Evolutionary conservation across 257 asterid genomes (phyloP).

Genomic region (Salvia hispanica): DNA sequence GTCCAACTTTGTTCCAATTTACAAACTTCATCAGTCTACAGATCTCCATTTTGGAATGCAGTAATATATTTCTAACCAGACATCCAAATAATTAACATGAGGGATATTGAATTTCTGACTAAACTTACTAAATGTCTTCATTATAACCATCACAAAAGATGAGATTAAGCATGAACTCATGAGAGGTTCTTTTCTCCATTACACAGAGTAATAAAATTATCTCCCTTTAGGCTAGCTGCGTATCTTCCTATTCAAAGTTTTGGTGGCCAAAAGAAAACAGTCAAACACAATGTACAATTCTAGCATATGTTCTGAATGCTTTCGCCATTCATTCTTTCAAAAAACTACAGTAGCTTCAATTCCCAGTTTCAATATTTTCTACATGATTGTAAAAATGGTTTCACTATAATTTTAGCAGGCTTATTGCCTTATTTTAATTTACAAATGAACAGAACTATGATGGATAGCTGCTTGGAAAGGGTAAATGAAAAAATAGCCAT

Average conservation of each 20-base stretch:
- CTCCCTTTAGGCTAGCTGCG: neutral
- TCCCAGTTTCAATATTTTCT: too few relatives aligned
- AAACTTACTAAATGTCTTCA: neutral
- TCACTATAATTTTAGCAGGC: neutral
- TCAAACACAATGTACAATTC: neutral
- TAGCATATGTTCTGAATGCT: neutral
- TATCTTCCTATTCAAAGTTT: conserved; percentile 1
- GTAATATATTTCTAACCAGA: neutral
- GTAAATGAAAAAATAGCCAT: neutral
- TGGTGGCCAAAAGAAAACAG: too few relatives aligned
- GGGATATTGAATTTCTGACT: conserved; percentile 6
- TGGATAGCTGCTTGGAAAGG: neutral
- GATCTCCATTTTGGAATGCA: neutral
- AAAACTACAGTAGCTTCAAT: too few relatives aligned
- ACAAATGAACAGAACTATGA: neutral
- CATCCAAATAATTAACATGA: neutral
- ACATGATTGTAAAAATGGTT: neutral
- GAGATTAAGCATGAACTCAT: conserved; percentile 2
- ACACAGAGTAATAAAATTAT: neutral
- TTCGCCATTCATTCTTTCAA: too few relatives aligned
- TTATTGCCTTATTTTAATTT: neutral
- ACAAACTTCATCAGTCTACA: neutral
- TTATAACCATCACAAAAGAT: neutral
- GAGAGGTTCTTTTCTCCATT: neutral
- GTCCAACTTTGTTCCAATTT: neutral